Conservation (phyloP, 208 protist species). For the Entamoeba invadens region DNA sequence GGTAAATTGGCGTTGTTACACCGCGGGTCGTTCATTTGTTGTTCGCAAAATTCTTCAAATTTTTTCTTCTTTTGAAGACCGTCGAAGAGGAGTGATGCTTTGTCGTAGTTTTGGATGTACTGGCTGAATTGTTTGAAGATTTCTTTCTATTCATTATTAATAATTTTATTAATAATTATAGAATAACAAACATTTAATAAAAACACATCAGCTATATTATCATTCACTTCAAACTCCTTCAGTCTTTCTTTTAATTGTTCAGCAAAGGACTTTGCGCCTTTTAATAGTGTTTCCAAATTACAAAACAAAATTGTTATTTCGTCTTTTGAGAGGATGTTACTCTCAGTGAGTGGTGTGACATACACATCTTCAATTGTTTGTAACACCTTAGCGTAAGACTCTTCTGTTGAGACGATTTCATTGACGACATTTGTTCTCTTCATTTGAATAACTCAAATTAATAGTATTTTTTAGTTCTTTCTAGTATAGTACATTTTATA, state of each 20-base stretch:
- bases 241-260: not conserved
- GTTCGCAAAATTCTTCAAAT: not conserved
- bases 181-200: no score
- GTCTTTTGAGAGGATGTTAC: not conserved
- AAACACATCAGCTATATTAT: not conserved
- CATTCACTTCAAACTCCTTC: not conserved
- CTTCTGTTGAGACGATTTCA: not conserved
- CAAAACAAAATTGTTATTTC: not conserved
- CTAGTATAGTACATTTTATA: no score
- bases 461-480: no score
- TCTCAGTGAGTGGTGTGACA: not conserved
- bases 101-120: not conserved
- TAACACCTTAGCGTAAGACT: not conserved
- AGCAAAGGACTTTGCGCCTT: not conserved
- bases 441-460: no score
- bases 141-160: no score
- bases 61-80: not conserved
- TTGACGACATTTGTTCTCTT: not conserved
- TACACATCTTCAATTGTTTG: not conserved
- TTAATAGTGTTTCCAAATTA: not conserved
- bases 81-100: not conserved
- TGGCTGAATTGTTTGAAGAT: not conserved
- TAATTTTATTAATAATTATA: no score
- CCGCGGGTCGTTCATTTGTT: not conserved
- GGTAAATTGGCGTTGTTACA: not conserved